These are phyloP conservation scores for Allantophomopsis lycopodina DNA, from an alignment of 2,329 filamentous ascomycete genomes.

Conservation along the genomic window DNA sequence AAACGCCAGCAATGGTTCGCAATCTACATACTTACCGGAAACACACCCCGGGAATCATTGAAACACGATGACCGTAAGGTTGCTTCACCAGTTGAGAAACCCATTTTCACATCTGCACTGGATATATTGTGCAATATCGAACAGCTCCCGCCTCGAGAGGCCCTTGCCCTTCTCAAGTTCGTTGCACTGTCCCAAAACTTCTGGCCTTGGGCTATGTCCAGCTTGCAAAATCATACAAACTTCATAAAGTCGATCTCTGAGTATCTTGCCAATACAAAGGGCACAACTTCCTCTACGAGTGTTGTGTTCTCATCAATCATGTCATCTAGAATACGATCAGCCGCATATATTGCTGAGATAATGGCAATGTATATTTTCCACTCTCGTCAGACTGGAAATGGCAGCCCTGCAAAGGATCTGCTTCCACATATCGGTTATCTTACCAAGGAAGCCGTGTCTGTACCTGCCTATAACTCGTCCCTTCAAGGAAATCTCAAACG, in stretches of 20 bases:
- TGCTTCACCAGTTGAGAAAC: constrained; percentile 30
- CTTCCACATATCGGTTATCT: constrained; percentile 69
- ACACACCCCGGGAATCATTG: constrained; percentile 65
- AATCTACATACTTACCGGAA: constrained; percentile 80
- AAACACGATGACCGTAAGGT: constrained; percentile 37
- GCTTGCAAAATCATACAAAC: constrained; percentile 56
- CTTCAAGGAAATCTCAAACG: constrained; percentile 73
- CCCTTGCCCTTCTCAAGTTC: constrained; percentile 71
- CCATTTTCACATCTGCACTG: constrained; percentile 64
- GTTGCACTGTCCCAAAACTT: constrained; percentile 80
- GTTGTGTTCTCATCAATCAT: constrained; percentile 28
- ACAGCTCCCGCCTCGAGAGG: constrained; percentile 47
- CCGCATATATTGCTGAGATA: constrained; percentile 74
- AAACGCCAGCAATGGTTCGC: constrained; percentile 95
- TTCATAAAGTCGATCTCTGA: constrained; percentile 62
- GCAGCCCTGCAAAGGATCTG: constrained; percentile 54
- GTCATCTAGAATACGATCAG: constrained; percentile 54
- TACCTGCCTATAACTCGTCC: constrained; percentile 77
- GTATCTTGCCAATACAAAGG: constrained; percentile 48
- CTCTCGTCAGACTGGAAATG: constrained; percentile 61
- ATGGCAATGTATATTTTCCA: constrained; percentile 86
- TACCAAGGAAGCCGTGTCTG: constrained; percentile 60
- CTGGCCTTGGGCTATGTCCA: constrained; percentile 88
- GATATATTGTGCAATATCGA: constrained; percentile 54
- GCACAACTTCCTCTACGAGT: constrained; percentile 36